phyloP scores from a whole-genome alignment of 345 rosid species.

The Laguncularia racemosa region DNA sequence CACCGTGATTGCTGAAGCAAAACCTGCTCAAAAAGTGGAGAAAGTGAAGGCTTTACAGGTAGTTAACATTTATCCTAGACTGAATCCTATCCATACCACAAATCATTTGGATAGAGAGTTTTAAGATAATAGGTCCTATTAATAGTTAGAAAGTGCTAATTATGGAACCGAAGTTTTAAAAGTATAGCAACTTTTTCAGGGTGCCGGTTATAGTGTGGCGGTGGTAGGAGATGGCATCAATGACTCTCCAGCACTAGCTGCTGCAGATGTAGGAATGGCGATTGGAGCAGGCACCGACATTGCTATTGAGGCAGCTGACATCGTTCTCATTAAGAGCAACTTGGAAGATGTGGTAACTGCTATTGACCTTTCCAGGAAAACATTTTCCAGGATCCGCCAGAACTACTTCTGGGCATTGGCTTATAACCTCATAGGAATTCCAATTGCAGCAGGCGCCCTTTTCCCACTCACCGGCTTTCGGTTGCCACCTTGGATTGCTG shows the following conservation, averaged over 20 bases:
- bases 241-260: constrained; percentile 82
- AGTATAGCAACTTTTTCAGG: too few relatives aligned
- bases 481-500: constrained; percentile 91
- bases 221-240: constrained; percentile 95
- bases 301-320: constrained; percentile 88
- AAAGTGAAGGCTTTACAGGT: constrained; percentile 81
- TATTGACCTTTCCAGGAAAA: constrained; percentile 75
- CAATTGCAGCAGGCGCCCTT: constrained; percentile 77
- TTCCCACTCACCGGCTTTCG: constrained; percentile 57
- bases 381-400: constrained; percentile 61
- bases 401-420: constrained; percentile 91
- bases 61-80: neutral
- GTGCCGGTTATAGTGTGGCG: constrained; percentile 59
- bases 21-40: constrained; percentile 75
- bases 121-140: neutral
- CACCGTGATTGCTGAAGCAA: constrained; percentile 72
- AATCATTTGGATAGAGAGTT: neutral
- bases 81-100: neutral
- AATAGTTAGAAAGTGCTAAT: neutral
- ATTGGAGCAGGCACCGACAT: constrained; percentile 92
- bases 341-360: constrained; percentile 87
- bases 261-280: constrained; percentile 93
- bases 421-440: constrained; percentile 66
- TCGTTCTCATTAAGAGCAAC: constrained; percentile 80
- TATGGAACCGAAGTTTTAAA: neutral